Evolutionary conservation across 805 yeast genomes (phyloP).

Genomic region (Cyberlindnera lachancei): DNA sequence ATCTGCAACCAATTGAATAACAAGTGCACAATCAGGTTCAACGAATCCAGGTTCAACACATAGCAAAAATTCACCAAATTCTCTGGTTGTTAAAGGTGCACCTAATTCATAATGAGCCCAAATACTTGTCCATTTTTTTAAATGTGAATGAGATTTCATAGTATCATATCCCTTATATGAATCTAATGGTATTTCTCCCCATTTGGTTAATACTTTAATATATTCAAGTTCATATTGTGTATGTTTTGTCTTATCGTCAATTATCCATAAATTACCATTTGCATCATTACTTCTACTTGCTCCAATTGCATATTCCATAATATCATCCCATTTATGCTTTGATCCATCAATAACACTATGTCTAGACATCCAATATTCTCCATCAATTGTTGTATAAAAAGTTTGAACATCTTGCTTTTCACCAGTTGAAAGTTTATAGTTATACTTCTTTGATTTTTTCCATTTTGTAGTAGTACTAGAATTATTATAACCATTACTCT

Average conservation of each 20-base stretch:
- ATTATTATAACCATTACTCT: too few relatives aligned
- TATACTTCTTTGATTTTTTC: conserved; percentile 27
- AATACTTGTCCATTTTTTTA: conserved; percentile 23
- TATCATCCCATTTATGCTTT: conserved; percentile 19
- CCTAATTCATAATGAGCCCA: conserved; percentile 31
- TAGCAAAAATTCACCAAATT: conserved; percentile 30
- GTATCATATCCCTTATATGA: conserved; percentile 12
- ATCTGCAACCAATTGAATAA: conserved; percentile 28
- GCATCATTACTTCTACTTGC: conserved; percentile 10
- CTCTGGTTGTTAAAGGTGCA: conserved; percentile 28
- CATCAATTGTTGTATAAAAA: conserved; percentile 18
- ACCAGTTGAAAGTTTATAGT: conserved; percentile 21
- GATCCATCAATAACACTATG: conserved; percentile 19
- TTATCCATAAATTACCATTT: conserved; percentile 2
- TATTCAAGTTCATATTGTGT: conserved; percentile 28
- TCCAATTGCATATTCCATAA: conserved; percentile 25
- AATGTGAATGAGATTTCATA: conserved; percentile 3
- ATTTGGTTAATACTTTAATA: conserved; percentile 26
- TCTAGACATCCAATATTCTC: conserved; percentile 30
- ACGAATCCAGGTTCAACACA: conserved; percentile 20
- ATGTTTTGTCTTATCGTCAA: conserved; percentile 23
- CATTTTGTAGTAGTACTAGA: conserved; percentile 21
- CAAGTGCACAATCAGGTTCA: conserved; percentile 20
- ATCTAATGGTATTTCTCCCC: conserved; percentile 19
- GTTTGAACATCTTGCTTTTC: conserved; percentile 25